Base-by-base conservation (phyloP, 2,329 filamentous ascomycete species). In the Furcasterigmium furcatum region DNA sequence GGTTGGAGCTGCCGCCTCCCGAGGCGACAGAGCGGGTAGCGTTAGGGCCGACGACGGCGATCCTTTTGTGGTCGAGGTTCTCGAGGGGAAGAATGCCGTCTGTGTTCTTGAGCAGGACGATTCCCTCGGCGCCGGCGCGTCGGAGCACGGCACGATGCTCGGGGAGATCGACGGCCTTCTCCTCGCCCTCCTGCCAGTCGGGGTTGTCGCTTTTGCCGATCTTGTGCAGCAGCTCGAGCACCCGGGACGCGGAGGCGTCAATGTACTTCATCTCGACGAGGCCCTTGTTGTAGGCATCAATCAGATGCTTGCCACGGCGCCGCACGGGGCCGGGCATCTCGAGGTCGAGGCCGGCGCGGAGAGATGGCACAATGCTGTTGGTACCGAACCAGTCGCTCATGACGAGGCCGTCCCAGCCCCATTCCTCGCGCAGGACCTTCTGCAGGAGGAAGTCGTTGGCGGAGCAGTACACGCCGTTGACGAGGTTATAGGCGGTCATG, bases 71-170 rank as follows among this genome's bases (percentile, higher is more conserved):
- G 13, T 14, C 25, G 34, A 18, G 18, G 16, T 20, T 20, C 9
- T 66, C 62, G 42, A 80, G 58, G 0, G 84, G 84, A 0, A 87
- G 66, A 2, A 80, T 59, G 14, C 67, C 66, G 4, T 70, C 70
- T 19, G 82, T 73, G 51, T 87, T 87, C 64, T 86, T 85, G 39
- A 87, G 66, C 18, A 87, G 70, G 1, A 86, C 81, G 13, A 85
- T 76, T 1, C 43, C 38, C 25, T 29, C 39, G 10, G 39, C 25
- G 4, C 38, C 38, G 8, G 38, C 38, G 8, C 24, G 21, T 12
- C 38, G 38, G 5, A 40, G 22, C 9, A 40, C 27, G 7, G 38
- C 38, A 13, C 38, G 38, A 19, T 40, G 38, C 19, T 40, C 38
- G 5, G 38, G 38, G 10, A 27, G 21, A n/a, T 40, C 38, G 10